A percentile compares a stretch with the other conserved stretches of the same genome.
phyloP scores from a whole-genome alignment of 202 grass and related monocot species.

The Eragrostis tef region DNA sequence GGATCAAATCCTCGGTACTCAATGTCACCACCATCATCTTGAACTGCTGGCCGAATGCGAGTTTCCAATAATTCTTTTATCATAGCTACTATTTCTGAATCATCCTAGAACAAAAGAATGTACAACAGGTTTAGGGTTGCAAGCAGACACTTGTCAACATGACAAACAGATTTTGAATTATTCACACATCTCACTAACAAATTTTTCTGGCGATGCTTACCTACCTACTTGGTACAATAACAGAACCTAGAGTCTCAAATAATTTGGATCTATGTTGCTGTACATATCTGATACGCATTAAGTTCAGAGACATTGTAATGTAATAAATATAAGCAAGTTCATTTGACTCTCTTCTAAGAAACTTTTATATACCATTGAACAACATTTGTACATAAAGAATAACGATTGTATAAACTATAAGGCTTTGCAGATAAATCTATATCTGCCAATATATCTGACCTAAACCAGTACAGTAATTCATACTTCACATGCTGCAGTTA shows the following conservation, averaged over 20 bases:
- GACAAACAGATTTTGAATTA: constrained; percentile 15
- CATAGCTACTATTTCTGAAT: constrained; percentile 99
- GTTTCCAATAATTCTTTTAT: constrained; percentile 98
- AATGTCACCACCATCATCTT: constrained; percentile 99
- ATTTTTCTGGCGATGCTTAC: constrained; percentile 1
- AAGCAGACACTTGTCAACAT: constrained; percentile 20
- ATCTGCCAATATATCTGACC: constrained; percentile 12
- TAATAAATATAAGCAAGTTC: neutral
- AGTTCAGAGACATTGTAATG: neutral
- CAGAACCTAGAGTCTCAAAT: neutral
- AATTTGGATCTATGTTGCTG: neutral
- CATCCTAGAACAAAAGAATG: constrained; percentile 62
- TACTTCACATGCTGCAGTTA: neutral
- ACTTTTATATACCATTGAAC: neutral
- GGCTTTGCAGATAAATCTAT: neutral
- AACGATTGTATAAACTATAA: neutral
- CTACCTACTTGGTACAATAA: neutral
- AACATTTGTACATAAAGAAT: neutral
- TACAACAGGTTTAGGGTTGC: constrained; percentile 37
- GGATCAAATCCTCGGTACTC: constrained; percentile 90
- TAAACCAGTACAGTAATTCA: neutral
- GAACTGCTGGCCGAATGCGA: constrained; percentile 91
- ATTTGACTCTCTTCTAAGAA: neutral
- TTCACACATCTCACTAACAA: neutral
- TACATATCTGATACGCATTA: neutral